Conservation (phyloP, 768 basidiomycete genomes). For the Lentinula sp. region DNA sequence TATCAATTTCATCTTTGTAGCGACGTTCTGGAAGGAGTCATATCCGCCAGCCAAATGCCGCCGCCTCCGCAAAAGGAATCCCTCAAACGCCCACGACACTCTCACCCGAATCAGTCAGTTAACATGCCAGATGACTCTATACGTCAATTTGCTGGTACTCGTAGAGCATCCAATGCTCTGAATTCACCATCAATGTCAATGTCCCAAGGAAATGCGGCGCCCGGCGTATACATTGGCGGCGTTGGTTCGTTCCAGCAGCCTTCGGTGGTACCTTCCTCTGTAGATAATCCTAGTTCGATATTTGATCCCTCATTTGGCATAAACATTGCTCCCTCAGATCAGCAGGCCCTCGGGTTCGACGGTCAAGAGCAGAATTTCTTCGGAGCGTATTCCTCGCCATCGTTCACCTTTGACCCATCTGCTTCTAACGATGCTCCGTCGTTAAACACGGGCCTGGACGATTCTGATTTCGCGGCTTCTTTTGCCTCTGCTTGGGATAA, state of each 20-base stretch:
- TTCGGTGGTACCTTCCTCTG: background rate
- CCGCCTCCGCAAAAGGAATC: background rate
- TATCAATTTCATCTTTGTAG: background rate
- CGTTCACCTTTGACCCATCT: background rate
- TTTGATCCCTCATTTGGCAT: background rate
- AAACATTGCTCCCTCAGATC: background rate
- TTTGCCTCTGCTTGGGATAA: background rate
- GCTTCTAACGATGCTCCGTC: background rate
- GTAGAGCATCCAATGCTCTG: background rate
- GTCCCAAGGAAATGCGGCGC: background rate
- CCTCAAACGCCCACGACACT: background rate
- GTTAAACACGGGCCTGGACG: background rate
- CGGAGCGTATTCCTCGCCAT: background rate
- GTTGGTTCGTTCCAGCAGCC: background rate
- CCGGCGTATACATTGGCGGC: background rate
- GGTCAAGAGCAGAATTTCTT: background rate
- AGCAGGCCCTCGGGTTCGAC: background rate
- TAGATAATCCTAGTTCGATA: background rate
- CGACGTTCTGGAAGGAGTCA: slow-evolving; percentile 1
- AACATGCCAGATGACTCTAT: background rate
- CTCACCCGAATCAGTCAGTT: background rate
- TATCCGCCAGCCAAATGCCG: slow-evolving; percentile 1
- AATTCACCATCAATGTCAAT: background rate
- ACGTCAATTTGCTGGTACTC: slow-evolving; percentile 2
- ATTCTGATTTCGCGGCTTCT: background rate